A percentile compares a stretch with the other conserved stretches of the same genome.
Evolutionary conservation across 148 eudicot genomes (phyloP).

Genomic region (Amaranthus cruentus): DNA sequence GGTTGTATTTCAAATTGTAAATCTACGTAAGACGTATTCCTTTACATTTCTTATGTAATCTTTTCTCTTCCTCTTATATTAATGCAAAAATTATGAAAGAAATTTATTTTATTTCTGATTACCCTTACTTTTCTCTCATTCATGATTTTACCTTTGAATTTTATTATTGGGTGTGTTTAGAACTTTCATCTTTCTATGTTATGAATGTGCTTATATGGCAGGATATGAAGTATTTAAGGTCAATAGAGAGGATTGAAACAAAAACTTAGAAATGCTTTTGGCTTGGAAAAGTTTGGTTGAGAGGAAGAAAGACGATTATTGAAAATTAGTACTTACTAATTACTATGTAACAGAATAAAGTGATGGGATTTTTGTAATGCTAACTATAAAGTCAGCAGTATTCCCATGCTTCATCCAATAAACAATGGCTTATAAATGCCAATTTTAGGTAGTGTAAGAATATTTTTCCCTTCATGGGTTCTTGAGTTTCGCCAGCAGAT

Average conservation of each 20-base stretch:
- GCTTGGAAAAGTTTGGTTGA: too few relatives aligned
- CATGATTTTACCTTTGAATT: not conserved
- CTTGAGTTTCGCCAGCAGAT: constrained; percentile 74
- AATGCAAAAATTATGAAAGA: not conserved
- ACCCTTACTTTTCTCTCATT: not conserved
- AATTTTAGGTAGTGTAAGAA: constrained; percentile 58
- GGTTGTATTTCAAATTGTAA: constrained; percentile 19
- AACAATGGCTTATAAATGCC: constrained; percentile 54
- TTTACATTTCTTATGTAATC: constrained; percentile 2
- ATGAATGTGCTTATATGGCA: not conserved
- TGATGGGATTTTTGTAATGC: too few relatives aligned
- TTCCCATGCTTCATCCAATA: constrained; percentile 29
- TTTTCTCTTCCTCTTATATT: not conserved
- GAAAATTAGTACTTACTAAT: too few relatives aligned
- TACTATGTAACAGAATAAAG: too few relatives aligned
- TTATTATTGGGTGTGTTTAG: not conserved
- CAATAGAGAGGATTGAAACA: too few relatives aligned
- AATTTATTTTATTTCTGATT: not conserved
- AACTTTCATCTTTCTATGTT: not conserved
- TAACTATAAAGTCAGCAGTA: constrained; percentile 22
- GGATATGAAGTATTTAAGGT: too few relatives aligned
- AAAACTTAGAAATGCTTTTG: too few relatives aligned
- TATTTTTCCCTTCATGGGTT: constrained; percentile 53
- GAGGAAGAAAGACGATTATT: not conserved
- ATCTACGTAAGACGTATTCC: constrained; percentile 1